Evolutionary conservation across 345 rosid species (phyloP).

Genomic region (Sonneratia caseolaris): DNA sequence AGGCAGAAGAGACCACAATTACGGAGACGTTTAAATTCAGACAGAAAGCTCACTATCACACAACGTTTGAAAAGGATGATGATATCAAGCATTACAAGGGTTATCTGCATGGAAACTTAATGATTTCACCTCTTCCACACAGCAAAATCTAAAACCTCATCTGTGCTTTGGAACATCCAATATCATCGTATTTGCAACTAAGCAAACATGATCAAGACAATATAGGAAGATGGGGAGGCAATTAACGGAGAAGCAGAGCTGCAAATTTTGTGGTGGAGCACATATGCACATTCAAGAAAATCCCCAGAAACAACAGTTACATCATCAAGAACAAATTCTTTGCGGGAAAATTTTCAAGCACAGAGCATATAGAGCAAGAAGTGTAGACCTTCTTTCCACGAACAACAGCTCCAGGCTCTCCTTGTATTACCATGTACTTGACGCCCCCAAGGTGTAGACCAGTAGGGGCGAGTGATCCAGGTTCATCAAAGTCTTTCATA

Average conservation of each 20-base stretch:
- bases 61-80: background rate
- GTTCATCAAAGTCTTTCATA: slow-evolving; percentile 57
- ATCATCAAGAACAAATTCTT: background rate
- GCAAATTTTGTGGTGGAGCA: background rate
- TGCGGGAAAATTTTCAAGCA: background rate
- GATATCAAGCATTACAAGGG: background rate
- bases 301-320: background rate
- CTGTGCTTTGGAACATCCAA: background rate
- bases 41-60: background rate
- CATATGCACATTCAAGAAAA: background rate
- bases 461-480: slow-evolving; percentile 61
- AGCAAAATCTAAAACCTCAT: too few relatives aligned
- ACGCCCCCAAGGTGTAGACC: slow-evolving; percentile 45
- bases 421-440: slow-evolving; percentile 53
- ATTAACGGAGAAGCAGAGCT: background rate
- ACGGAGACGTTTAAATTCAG: background rate
- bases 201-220: background rate
- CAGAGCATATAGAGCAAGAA: slow-evolving; percentile 5
- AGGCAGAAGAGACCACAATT: background rate
- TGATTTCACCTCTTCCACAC: background rate
- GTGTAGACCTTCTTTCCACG: slow-evolving; percentile 63
- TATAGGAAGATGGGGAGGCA: background rate
- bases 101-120: background rate
- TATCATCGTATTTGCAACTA: background rate
- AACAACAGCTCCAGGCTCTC: slow-evolving; percentile 57